Conservation (phyloP, 139 green algal species). For the Chlorella sp. region DNA sequence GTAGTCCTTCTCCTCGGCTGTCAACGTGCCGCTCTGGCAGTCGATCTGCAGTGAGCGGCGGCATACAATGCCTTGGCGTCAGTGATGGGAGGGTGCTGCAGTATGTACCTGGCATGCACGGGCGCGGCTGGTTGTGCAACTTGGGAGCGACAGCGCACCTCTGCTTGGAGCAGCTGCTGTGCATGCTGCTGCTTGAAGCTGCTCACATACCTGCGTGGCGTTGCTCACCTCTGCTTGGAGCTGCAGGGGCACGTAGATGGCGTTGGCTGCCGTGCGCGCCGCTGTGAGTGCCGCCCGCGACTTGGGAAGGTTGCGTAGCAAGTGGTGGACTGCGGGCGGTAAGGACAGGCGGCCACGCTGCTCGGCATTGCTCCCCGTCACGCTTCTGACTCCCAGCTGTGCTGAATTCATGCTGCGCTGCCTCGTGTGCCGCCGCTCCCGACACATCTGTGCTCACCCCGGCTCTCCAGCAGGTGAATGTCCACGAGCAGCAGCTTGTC, state of each 20-base stretch:
- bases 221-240: slow-evolving; percentile 74
- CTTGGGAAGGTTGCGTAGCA: slow-evolving; percentile 90
- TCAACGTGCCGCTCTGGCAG: slow-evolving; percentile 86
- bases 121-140: no score
- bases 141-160: no score
- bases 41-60: slow-evolving; percentile 88
- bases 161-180: no score
- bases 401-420: no score
- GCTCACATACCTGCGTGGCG: background rate
- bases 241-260: slow-evolving; percentile 92
- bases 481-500: slow-evolving; percentile 99
- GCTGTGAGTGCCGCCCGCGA: slow-evolving; percentile 89
- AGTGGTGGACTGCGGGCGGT: slow-evolving; percentile 67
- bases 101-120: no score
- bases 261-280: slow-evolving; percentile 89
- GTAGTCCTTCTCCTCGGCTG: slow-evolving; percentile 97
- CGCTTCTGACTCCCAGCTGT: no score
- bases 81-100: no score
- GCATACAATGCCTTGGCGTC: no score
- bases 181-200: no score
- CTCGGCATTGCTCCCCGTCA: no score
- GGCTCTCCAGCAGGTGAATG: slow-evolving; percentile 94
- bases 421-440: no score
- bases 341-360: no score
- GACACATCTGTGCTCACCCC: slow-evolving; percentile 41